Base-by-base conservation (phyloP, 192 early-diverging fungal genomes). In the Mortierella claussenii region DNA sequence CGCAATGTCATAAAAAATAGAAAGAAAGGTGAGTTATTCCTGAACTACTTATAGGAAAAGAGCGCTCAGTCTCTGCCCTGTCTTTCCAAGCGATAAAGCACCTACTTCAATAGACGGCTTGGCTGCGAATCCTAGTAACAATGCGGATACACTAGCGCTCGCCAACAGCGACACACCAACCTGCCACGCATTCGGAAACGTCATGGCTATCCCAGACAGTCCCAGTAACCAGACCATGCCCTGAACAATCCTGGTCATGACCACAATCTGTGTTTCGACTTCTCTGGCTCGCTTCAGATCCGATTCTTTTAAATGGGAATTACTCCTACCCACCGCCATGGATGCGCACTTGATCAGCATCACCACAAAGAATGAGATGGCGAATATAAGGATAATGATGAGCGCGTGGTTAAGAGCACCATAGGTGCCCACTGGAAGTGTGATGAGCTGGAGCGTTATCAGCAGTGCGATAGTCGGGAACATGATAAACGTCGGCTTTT, bases 121-220 rank as follows among this genome's bases (percentile, higher is more conserved):
- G 26, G 76, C 70, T 9, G 81, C 76, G 48, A 82, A 57, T 26
- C 81, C 81, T 36, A 82, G 20, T 48, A 82, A 40, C 31, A 82
- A 30, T 4, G 81, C 75, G 2, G 66, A 61, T 7, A 82, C 76
- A 62, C 81, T 79, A 15, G 81, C 81, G 64, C 75, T 79, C 2
- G 81, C 81, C 52, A 79, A 47, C 36, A 82, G 21, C 17, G 68
- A 61, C 1, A 65, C 70, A 7, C 81, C 81, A 11, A 82, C 52
- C 26, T 82, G 67, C 75, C 76, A 79, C 21, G 76, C 81, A 46
- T 59, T 64, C 12, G 81, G 81, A 31, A 82, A 82, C 0, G 81
- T 79, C 66, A 79, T 79, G 2, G 78, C 55, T 34, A 82, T 68
- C 23, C 76, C 59, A 4, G 76, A 43, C 20, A 69, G 30, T 6